Percentiles rank a stretch among this genome's conserved stretches.
These are phyloP conservation scores for Kwoniella heveanensis DNA, from an alignment of 768 basidiomycete species.

Conservation along the genomic window DNA sequence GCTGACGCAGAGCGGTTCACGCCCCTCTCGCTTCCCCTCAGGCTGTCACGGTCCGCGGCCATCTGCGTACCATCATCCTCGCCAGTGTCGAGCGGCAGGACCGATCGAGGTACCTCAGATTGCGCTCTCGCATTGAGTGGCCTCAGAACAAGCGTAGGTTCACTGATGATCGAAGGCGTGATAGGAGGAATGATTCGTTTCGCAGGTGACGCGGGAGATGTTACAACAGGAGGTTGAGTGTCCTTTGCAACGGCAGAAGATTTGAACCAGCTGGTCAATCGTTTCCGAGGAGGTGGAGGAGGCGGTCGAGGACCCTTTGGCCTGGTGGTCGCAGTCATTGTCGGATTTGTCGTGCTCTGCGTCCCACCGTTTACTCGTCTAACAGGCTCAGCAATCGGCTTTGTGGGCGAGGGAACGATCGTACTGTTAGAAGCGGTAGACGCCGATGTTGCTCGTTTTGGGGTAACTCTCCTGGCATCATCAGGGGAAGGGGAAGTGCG, in stretches of 20 bases:
- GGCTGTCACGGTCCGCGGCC: neutral
- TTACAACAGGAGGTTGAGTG: neutral
- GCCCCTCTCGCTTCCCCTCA: slow-evolving; percentile 2
- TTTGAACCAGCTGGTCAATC: slow-evolving; percentile 16
- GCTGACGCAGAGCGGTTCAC: slow-evolving; percentile 14
- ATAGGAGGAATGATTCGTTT: neutral
- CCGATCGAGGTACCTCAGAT: slow-evolving; percentile 21
- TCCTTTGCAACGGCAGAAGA: neutral
- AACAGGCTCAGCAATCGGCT: neutral
- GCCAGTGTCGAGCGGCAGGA: neutral
- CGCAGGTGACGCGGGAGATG: neutral
- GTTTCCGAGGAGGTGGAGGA: slow-evolving; percentile 31
- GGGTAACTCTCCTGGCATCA: neutral
- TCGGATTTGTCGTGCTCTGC: neutral
- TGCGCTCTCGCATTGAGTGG: slow-evolving; percentile 28
- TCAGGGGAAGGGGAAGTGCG: too few relatives aligned
- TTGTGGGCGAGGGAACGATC: neutral
- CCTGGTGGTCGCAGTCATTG: neutral
- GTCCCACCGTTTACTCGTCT: neutral
- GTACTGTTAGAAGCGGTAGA: neutral
- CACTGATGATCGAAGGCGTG: neutral
- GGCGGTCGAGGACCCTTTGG: slow-evolving; percentile 44
- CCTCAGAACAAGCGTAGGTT: slow-evolving; percentile 2
- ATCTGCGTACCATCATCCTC: neutral
- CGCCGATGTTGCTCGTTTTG: neutral